Evolutionary conservation across 2,329 filamentous ascomycete genomes (phyloP).

Genomic region (Fusarium liriodendri): DNA sequence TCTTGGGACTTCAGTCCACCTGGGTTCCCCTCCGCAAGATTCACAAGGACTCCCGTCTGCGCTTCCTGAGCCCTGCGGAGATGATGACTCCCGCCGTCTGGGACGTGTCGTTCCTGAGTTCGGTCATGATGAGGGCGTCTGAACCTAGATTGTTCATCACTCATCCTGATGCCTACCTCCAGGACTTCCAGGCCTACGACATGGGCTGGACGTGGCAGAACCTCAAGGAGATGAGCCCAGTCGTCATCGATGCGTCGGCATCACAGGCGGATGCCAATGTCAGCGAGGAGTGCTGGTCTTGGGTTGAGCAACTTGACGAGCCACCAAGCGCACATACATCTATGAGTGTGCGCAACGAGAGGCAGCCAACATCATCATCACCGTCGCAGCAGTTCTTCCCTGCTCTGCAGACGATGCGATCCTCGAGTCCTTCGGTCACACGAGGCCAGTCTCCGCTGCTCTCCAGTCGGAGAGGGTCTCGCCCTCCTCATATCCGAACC

Average conservation of each 20-base stretch:
- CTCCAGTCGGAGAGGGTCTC: constrained; percentile 55
- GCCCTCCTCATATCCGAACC: constrained; percentile 63
- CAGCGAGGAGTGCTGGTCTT: constrained; percentile 72
- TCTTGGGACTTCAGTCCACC: constrained; percentile 71
- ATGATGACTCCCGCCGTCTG: constrained; percentile 79
- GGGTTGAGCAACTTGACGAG: constrained; percentile 73
- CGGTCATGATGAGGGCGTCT: constrained; percentile 78
- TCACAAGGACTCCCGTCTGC: constrained; percentile 77
- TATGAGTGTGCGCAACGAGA: constrained; percentile 55
- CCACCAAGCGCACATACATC: constrained; percentile 58
- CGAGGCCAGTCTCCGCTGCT: constrained; percentile 56
- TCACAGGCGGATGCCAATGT: constrained; percentile 56
- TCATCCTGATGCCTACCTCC: constrained; percentile 79
- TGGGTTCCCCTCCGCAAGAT: constrained; percentile 84
- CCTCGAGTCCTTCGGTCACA: constrained; percentile 46
- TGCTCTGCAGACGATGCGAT: constrained; percentile 41
- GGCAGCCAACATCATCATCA: constrained; percentile 55
- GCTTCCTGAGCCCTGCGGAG: constrained; percentile 76
- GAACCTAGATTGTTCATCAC: constrained; percentile 80
- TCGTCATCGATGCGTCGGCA: constrained; percentile 59
- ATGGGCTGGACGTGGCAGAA: constrained; percentile 77
- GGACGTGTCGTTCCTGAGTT: constrained; percentile 76
- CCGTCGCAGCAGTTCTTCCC: constrained; percentile 52
- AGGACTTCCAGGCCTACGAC: constrained; percentile 66
- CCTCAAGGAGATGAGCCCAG: constrained; percentile 70